Conservation (phyloP, 257 asterid species). For the Penstemon barbatus region DNA sequence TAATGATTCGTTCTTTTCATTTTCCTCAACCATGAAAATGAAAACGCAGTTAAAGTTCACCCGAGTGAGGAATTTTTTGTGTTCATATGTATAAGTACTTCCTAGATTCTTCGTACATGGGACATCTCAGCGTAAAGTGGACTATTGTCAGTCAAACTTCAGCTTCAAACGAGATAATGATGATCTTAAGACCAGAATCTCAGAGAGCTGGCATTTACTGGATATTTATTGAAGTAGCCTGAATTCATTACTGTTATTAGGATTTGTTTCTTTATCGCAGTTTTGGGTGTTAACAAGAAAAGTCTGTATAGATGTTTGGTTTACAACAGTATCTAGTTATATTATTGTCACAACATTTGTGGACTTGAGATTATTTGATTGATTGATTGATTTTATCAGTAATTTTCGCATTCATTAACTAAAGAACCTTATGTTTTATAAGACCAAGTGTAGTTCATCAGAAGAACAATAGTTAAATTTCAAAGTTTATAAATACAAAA, state of each 20-base stretch:
- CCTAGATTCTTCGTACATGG: not conserved
- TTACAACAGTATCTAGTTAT: not conserved
- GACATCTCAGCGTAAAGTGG: slow-evolving; percentile 9
- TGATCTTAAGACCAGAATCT: slow-evolving; percentile 27
- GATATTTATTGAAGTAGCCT: not conserved
- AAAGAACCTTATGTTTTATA: no score
- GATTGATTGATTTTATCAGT: no score
- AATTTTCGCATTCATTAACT: no score
- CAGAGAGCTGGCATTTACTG: not conserved
- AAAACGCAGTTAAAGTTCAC: slow-evolving; percentile 4
- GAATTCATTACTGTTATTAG: slow-evolving; percentile 18
- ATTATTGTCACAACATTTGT: slow-evolving; percentile 19
- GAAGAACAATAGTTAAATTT: no score
- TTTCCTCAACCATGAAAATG: not conserved
- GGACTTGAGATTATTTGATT: no score
- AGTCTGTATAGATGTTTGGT: not conserved
- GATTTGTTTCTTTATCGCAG: not conserved
- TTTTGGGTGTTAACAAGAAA: not conserved
- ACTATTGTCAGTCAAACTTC: not conserved
- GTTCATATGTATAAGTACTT: not conserved
- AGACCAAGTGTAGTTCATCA: no score
- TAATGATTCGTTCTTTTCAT: not conserved
- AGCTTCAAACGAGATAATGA: slow-evolving; percentile 11
- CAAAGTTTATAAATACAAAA: slow-evolving; percentile 21
- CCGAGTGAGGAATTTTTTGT: not conserved